A percentile compares a stretch with the other conserved stretches of the same genome.
These are phyloP conservation scores for Saccharomyces hybrid DNA, from an alignment of 1,139 yeast genomes.

Conservation along the genomic window DNA sequence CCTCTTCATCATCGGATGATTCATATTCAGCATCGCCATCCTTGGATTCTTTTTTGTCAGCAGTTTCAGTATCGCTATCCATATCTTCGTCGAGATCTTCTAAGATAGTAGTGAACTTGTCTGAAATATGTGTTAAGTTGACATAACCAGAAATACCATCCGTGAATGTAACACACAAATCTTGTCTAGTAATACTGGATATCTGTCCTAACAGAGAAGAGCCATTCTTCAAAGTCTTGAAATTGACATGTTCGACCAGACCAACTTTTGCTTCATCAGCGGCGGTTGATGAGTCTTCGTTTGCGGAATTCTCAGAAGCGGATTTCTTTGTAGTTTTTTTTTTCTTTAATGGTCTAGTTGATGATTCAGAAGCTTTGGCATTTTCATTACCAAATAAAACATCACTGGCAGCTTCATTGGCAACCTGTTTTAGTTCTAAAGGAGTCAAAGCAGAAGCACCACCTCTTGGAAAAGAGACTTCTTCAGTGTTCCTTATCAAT, in stretches of 20 bases:
- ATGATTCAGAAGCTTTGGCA: slow-evolving; percentile 26
- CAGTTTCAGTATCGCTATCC: slow-evolving; percentile 29
- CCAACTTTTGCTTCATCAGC: slow-evolving; percentile 27
- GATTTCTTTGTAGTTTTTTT: slow-evolving; percentile 32
- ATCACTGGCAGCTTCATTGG: slow-evolving; percentile 87
- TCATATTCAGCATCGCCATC: slow-evolving; percentile 33
- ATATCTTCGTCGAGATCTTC: slow-evolving; percentile 47
- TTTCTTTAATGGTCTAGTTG: slow-evolving; percentile 34
- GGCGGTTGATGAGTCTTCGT: slow-evolving; percentile 16
- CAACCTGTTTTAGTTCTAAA: slow-evolving; percentile 83
- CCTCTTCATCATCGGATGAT: slow-evolving; percentile 31
- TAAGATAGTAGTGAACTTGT: slow-evolving; percentile 49
- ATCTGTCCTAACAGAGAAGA: slow-evolving; percentile 73
- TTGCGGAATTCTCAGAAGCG: slow-evolving; percentile 20
- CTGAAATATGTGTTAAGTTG: slow-evolving; percentile 68
- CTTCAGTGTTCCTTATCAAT: slow-evolving; percentile 34
- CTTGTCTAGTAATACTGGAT: slow-evolving; percentile 50
- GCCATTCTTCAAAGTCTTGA: slow-evolving; percentile 61
- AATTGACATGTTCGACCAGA: slow-evolving; percentile 53
- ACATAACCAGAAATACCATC: slow-evolving; percentile 77
- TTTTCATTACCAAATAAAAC: slow-evolving; percentile 54
- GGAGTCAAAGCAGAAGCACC: slow-evolving; percentile 83
- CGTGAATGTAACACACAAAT: slow-evolving; percentile 63
- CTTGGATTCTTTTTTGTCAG: slow-evolving; percentile 16
- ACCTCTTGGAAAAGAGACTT: slow-evolving; percentile 90